These are phyloP conservation scores for Ceratocystis harringtonii DNA, from an alignment of 2,329 filamentous ascomycete genomes.

Conservation along the genomic window DNA sequence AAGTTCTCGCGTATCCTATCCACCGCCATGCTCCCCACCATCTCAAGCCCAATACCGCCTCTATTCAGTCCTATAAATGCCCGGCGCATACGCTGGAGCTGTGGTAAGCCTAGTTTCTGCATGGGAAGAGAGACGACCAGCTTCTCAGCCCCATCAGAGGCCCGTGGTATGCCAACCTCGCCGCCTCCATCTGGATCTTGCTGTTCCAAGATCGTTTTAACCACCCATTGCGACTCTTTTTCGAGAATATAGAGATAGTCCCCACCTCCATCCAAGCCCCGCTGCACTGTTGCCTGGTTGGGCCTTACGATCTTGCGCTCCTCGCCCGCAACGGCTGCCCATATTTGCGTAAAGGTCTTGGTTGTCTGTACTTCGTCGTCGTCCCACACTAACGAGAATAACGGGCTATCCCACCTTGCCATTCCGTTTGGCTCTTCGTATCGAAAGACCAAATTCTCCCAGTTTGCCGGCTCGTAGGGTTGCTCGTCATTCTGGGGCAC, in stretches of 20 bases:
- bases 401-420: constrained; percentile 69
- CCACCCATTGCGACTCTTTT: constrained; percentile 60
- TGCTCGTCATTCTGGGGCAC: constrained; percentile 22
- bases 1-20: constrained; percentile 47
- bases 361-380: constrained; percentile 47
- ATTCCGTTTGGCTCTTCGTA: constrained; percentile 81
- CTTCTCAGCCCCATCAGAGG: constrained; percentile 28
- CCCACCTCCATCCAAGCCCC: constrained; percentile 45
- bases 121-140: constrained; percentile 50
- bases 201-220: constrained; percentile 53
- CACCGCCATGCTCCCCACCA: constrained; percentile 37
- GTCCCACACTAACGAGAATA: constrained; percentile 66
- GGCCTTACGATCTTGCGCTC: constrained; percentile 50
- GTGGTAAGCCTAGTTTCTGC: constrained; percentile 52
- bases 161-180: constrained; percentile 34
- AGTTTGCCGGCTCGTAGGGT: constrained; percentile 43
- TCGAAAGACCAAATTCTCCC: constrained; percentile 65
- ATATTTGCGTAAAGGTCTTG: constrained; percentile 49
- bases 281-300: constrained; percentile 58
- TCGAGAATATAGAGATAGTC: constrained; percentile 73
- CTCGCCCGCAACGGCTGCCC: constrained; percentile 56
- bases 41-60: constrained; percentile 47
- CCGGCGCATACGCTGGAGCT: constrained; percentile 61
- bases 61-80: constrained; percentile 66
- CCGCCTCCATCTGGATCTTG: constrained; percentile 53